Evolutionary conservation across 108 stramenopile species (phyloP), one percentile per base, ranked within the genome.

Genomic region (Fragilariopsis cylindrus): DNA sequence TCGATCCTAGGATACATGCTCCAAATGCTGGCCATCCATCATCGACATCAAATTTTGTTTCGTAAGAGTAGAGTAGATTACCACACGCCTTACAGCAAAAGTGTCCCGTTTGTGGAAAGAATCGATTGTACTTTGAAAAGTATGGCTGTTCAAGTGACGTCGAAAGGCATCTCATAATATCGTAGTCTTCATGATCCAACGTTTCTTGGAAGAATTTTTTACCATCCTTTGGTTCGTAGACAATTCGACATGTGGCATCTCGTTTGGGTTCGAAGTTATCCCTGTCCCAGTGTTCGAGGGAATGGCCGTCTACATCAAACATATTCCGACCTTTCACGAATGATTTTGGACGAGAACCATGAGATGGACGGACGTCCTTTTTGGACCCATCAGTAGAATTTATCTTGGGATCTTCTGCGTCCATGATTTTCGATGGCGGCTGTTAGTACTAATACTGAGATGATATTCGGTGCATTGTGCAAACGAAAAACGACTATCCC

Each of bases 21-120:
- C 77, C 77, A 67, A 78, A 78, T 16, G 77, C 77, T 43, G 77
- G 77, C 77, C 77, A 78, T 3, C 77, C 77, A 52, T 72, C 65
- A 4, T 66, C 65, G 4, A 30, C 47, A 7, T 78, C 60, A 18
- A 78, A 67, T 60, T 78, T 78, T 11, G 71, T 49, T 4, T 66
- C 57, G 60, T 72, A 48, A 9, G 77, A 78, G 41, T 78, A 78
- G 5, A 78, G 71, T 0, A 71, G 57, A 18, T 78, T 78, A 12
- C 77, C 77, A 60, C 77, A 78, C 41, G 71, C 77, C 48, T 72
- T 72, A 65, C 77, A 78, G 48, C 71, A 72, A 41, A 72, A 78
- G 30, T 78, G 77, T 18, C 77, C 77, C 41, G 12, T 19, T 30
- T 45, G 65, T 11, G 77, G 77, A 67, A 58, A 72, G 54, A 72